A percentile compares a stretch with the other conserved stretches of the same genome.
phyloP scores from a whole-genome alignment of 2,329 filamentous ascomycete genomes.

The Trichoderma sp. region DNA sequence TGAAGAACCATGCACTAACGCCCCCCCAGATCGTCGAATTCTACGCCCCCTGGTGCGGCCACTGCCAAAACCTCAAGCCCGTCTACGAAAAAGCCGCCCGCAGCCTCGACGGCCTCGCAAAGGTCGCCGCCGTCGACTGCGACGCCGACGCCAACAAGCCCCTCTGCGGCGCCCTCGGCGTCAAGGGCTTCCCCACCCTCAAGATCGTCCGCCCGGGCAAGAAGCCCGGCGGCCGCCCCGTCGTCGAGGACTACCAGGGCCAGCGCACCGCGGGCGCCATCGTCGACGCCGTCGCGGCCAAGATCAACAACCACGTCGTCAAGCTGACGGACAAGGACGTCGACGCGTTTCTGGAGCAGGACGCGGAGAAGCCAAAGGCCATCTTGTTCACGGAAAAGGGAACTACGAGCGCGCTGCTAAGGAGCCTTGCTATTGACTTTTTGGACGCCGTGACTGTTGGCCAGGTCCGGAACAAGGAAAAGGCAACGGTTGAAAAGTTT shows the following conservation, averaged over 20 bases:
- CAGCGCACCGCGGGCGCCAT: slow-evolving; percentile 82
- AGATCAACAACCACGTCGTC: slow-evolving; percentile 90
- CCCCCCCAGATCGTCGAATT: slow-evolving; percentile 68
- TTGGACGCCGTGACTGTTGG: slow-evolving; percentile 76
- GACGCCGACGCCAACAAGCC: slow-evolving; percentile 91
- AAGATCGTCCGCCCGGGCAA: slow-evolving; percentile 89
- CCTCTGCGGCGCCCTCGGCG: slow-evolving; percentile 80
- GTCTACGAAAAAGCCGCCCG: slow-evolving; percentile 93
- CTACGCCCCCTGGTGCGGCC: slow-evolving; percentile 97
- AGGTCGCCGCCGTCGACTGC: slow-evolving; percentile 93
- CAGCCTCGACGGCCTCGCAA: slow-evolving; percentile 85
- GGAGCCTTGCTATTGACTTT: slow-evolving; percentile 88
- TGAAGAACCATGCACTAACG: background rate
- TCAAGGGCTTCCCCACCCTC: slow-evolving; percentile 92
- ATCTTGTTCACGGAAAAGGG: slow-evolving; percentile 95
- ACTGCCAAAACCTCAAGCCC: slow-evolving; percentile 94
- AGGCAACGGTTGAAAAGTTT: slow-evolving; percentile 70
- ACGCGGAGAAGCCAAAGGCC: slow-evolving; percentile 77
- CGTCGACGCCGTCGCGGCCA: slow-evolving; percentile 78
- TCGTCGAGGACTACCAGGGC: slow-evolving; percentile 89
- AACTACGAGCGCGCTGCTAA: slow-evolving; percentile 78
- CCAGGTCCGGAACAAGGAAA: slow-evolving; percentile 83
- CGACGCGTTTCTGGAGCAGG: slow-evolving; percentile 72
- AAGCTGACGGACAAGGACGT: slow-evolving; percentile 77
- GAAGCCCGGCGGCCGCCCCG: slow-evolving; percentile 72